Evolutionary conservation across 176 grass and related monocot genomes (phyloP), one percentile per base, ranked within the genome.

Genomic region (Carex cristatella): DNA sequence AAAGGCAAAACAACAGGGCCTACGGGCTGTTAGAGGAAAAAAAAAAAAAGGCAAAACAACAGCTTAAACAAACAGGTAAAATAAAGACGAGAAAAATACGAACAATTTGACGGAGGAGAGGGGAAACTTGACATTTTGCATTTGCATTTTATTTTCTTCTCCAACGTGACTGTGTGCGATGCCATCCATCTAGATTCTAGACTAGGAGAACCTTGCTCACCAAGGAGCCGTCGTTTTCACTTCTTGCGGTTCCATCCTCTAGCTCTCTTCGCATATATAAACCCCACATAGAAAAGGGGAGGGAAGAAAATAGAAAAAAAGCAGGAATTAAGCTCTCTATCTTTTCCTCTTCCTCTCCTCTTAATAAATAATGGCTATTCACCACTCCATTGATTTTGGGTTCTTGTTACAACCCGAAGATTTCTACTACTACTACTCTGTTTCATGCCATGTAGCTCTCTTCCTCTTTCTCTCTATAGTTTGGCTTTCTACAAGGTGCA

Each of bases 371-470:
- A 68, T 83, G 80, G 37, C 10, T 2, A 31, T 79, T 79, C 16
- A 30, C 18, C 7, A 83, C 46, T 83, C 71, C 32, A 10, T 44
- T 59, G 78, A 65, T 23, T 79, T 35, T 15, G 65, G 42, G 1
- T 77, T 76, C 16, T 27, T 77, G 14, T 12, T 57, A 42, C 38
- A 82, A 58, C 46, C 82, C 28, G 61, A 92, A 58, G 32, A 77
- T 72, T 14, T 88, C 35, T 59, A 84, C 58, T 86, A 84, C 58
- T 86, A 66, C 0, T 58, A 87, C 77, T 83, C 86, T 55, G 73
- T 91, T 74, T 69, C 86, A 3, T 86, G 62, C 77, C 88, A 90
- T 56, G 67, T 72, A 30, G 8, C 68, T 7, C 83, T 49, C 1
- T 53, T 98, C 3, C 49, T 92, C 4, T 35, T 81, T 33, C 12